A percentile compares a stretch with the other conserved stretches of the same genome.
Evolutionary conservation across 2,329 filamentous ascomycete species (phyloP).

Genomic region (Xylariaceae sp.): DNA sequence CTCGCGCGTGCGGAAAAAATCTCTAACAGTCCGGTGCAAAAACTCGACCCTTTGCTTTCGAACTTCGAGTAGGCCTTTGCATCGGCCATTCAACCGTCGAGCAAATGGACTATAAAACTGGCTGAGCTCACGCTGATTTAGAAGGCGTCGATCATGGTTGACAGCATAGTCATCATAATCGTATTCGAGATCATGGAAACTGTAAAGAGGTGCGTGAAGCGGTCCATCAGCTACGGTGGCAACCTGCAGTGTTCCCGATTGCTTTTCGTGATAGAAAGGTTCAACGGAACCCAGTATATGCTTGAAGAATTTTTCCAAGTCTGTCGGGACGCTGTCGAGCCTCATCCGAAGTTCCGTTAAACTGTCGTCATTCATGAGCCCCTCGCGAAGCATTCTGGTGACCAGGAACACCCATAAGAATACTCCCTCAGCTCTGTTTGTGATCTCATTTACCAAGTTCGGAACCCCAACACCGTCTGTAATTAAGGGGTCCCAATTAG

Average conservation of each 20-base stretch:
- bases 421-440: neutral
- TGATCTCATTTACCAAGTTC: neutral
- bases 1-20: too few relatives aligned
- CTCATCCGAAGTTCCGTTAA: neutral
- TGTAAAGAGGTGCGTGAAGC: neutral
- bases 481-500: neutral
- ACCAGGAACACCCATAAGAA: conserved; percentile 3
- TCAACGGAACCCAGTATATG: neutral
- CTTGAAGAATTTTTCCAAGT: conserved; percentile 2
- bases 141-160: too few relatives aligned
- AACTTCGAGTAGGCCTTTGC: too few relatives aligned
- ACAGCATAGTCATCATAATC: too few relatives aligned
- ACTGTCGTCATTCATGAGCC: conserved; percentile 1
- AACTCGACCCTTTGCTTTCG: too few relatives aligned
- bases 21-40: too few relatives aligned
- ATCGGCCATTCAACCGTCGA: too few relatives aligned
- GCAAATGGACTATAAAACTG: too few relatives aligned
- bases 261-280: conserved; percentile 1
- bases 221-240: neutral
- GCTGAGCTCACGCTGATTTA: too few relatives aligned
- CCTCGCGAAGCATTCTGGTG: neutral
- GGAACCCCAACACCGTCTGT: neutral
- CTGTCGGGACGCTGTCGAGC: neutral
- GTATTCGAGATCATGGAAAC: too few relatives aligned
- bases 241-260: neutral